These are phyloP conservation scores for Trichoderma hamatum DNA, from an alignment of 2,329 filamentous ascomycete species.

Conservation along the genomic window DNA sequence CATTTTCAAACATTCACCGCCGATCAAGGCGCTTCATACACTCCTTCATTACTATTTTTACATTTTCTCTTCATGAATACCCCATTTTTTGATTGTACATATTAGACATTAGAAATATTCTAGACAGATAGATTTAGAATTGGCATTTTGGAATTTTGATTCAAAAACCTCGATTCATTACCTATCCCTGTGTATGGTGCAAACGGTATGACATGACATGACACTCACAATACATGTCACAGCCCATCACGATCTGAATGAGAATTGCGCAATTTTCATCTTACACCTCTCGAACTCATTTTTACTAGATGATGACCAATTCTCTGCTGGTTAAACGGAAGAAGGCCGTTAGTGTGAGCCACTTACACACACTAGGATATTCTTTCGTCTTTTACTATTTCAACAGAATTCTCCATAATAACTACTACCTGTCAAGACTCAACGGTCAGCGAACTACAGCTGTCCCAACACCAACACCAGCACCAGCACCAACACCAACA, in stretches of 20 bases:
- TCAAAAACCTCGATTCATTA: neutral
- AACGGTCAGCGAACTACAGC: too few species aligned
- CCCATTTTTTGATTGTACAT: conserved; percentile 36
- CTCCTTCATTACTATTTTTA: conserved; percentile 30
- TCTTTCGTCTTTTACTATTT: neutral
- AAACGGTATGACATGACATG: neutral
- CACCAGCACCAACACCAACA: neutral
- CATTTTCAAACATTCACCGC: conserved; percentile 31
- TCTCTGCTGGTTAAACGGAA: neutral
- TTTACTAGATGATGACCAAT: neutral
- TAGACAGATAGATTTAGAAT: conserved; percentile 24
- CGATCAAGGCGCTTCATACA: conserved; percentile 32
- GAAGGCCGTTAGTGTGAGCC: neutral
- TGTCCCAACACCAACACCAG: neutral
- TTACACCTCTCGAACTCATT: neutral
- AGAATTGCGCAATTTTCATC: neutral
- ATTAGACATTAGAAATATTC: conserved; percentile 27
- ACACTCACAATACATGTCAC: neutral
- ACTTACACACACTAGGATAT: neutral
- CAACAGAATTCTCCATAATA: neutral
- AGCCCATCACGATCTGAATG: neutral
- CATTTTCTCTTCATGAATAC: conserved; percentile 27
- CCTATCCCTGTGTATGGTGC: neutral
- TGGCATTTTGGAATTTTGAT: neutral
- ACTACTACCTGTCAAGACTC: neutral